Evolutionary conservation across 2,329 filamentous ascomycete genomes (phyloP).

Genomic region (Sarocladiaceae sp.): DNA sequence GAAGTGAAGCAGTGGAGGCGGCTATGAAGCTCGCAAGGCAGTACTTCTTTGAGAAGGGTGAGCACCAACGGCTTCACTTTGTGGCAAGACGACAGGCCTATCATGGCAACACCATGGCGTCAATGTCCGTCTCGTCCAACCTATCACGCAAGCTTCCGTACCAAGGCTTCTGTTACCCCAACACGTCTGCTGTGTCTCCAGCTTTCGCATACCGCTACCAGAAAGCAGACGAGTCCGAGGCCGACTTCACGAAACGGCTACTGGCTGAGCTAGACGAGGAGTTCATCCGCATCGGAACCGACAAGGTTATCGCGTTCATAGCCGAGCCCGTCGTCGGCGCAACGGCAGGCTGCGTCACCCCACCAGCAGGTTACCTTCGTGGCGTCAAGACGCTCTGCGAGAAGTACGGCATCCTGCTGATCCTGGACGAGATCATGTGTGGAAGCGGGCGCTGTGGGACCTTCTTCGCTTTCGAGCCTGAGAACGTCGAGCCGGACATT

Average conservation of each 20-base stretch:
- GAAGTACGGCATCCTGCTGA: constrained; percentile 46
- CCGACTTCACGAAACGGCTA: constrained; percentile 32
- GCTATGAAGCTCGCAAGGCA: constrained; percentile 42
- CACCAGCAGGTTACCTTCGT: constrained; percentile 47
- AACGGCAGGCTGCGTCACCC: constrained; percentile 43
- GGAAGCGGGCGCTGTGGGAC: constrained; percentile 57
- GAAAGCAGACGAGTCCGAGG: constrained; percentile 26
- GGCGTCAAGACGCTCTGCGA: constrained; percentile 48
- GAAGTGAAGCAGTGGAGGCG: constrained; percentile 35
- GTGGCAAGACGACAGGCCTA: constrained; percentile 40
- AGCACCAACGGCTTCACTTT: constrained; percentile 31
- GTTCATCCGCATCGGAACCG: constrained; percentile 36
- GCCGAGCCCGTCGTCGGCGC: constrained; percentile 44
- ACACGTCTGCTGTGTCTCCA: constrained; percentile 21
- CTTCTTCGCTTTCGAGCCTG: constrained; percentile 42
- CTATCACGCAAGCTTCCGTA: constrained; percentile 21
- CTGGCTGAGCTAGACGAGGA: constrained; percentile 40
- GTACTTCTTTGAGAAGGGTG: constrained; percentile 35
- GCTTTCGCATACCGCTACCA: constrained; percentile 18
- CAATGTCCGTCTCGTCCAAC: constrained; percentile 32
- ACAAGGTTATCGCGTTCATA: constrained; percentile 41
- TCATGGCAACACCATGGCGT: constrained; percentile 44
- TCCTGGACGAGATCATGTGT: constrained; percentile 62
- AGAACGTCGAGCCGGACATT: constrained; percentile 42
- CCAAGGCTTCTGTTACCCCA: constrained; percentile 17